Percentiles rank a stretch among this genome's conserved stretches.
These are phyloP conservation scores for Euphrasia confusa DNA, from an alignment of 257 asterid genomes.

Conservation along the genomic window DNA sequence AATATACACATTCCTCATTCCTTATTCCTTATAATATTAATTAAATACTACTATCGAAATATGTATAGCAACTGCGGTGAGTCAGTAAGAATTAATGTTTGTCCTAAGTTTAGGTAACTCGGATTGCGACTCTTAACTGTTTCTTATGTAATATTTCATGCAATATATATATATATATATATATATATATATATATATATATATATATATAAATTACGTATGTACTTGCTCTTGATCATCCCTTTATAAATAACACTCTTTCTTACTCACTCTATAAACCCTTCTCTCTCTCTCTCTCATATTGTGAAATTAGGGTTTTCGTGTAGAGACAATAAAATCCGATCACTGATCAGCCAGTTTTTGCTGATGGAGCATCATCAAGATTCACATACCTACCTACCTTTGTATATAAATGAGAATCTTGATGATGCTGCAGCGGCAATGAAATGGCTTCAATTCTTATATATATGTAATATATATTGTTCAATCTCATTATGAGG, in stretches of 20 bases:
- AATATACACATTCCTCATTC: background rate
- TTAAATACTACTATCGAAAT: background rate
- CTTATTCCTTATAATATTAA: too few species aligned
- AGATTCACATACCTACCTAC: constrained; percentile 47
- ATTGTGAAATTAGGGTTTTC: constrained; percentile 35
- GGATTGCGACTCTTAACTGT: constrained; percentile 60
- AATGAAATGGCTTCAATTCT: constrained; percentile 33
- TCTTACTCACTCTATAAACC: constrained; percentile 14
- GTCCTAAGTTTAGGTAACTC: constrained; percentile 30
- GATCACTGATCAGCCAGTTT: constrained; percentile 32
- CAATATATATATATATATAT: too few species aligned
- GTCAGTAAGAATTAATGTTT: constrained; percentile 32
- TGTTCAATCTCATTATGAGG: too few species aligned
- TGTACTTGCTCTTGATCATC: background rate
- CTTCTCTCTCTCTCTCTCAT: constrained; percentile 10
- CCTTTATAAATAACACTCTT: constrained; percentile 6
- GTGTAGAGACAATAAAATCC: too few species aligned
- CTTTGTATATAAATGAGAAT: constrained; percentile 35
- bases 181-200: too few species aligned
- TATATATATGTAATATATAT: too few species aligned
- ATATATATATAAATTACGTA: too few species aligned
- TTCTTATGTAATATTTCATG: background rate
- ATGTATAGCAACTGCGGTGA: constrained; percentile 26
- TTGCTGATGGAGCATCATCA: constrained; percentile 66
- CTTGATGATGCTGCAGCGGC: constrained; percentile 92